Evolutionary conservation across 1,139 yeast genomes (phyloP).

Genomic region (Nakaseomyces glabratus): DNA sequence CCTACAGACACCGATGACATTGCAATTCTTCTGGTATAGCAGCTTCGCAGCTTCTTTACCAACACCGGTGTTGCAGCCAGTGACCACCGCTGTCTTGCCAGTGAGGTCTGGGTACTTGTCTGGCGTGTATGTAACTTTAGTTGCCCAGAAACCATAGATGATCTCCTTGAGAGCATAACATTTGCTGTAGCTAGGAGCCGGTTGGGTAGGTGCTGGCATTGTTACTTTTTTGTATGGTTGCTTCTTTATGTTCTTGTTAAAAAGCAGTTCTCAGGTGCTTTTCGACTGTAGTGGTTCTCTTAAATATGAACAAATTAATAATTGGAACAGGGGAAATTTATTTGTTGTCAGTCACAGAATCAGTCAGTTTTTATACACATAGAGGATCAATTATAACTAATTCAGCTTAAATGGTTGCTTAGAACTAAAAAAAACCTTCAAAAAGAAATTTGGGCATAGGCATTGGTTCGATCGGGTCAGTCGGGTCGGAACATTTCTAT

Average conservation of each 20-base stretch:
- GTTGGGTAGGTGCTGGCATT: conserved; percentile 11
- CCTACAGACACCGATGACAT: conserved; percentile 38
- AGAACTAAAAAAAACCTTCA: too few relatives aligned
- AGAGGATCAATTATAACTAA: too few relatives aligned
- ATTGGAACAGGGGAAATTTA: too few relatives aligned
- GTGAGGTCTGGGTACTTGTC: conserved; percentile 38
- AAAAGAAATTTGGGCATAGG: too few relatives aligned
- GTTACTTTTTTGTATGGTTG: background rate
- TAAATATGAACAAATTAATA: too few relatives aligned
- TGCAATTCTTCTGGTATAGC: conserved; percentile 37
- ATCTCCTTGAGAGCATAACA: conserved; percentile 8
- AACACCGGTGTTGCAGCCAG: conserved; percentile 43
- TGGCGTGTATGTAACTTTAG: conserved; percentile 32
- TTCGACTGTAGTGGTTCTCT: too few relatives aligned
- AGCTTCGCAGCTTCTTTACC: conserved; percentile 37
- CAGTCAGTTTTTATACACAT: too few relatives aligned
- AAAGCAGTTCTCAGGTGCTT: too few relatives aligned
- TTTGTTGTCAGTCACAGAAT: too few relatives aligned
- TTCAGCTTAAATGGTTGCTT: too few relatives aligned
- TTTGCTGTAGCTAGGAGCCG: conserved; percentile 19
- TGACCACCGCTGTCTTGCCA: conserved; percentile 37
- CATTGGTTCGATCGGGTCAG: too few relatives aligned
- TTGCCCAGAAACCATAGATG: conserved; percentile 20
- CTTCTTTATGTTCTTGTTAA: background rate
- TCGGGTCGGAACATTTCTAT: too few relatives aligned